These are phyloP conservation scores for Naegleria fowleri DNA, from an alignment of 208 protist species.

Conservation along the genomic window DNA sequence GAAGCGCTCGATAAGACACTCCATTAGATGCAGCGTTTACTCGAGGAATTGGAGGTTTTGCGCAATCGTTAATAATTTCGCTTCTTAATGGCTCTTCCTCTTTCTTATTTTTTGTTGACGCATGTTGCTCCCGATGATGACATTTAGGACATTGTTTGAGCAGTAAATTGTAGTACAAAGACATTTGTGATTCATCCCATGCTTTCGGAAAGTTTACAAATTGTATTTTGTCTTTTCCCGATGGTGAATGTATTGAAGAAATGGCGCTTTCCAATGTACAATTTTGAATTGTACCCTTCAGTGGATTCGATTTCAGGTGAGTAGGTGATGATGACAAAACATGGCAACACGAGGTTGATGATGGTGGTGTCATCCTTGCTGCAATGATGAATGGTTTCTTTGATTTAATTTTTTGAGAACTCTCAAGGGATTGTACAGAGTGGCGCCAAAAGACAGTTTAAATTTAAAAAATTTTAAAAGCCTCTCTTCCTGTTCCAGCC, in stretches of 20 bases:
- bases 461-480: too few relatives aligned
- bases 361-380: too few relatives aligned
- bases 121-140: not conserved
- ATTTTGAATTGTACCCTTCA: too few relatives aligned
- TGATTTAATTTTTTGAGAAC: too few relatives aligned
- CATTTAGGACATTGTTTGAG: not conserved
- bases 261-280: too few relatives aligned
- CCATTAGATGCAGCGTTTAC: not conserved
- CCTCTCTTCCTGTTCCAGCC: too few relatives aligned
- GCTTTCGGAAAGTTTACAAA: not conserved
- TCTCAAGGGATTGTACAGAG: too few relatives aligned
- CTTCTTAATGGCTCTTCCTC: not conserved
- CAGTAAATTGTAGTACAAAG: not conserved
- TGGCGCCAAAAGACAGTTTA: too few relatives aligned
- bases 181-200: not conserved
- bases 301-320: too few relatives aligned
- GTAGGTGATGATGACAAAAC: too few relatives aligned
- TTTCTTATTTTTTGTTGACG: not conserved
- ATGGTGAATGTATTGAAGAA: not conserved
- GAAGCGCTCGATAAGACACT: not conserved
- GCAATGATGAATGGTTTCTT: too few relatives aligned
- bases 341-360: too few relatives aligned
- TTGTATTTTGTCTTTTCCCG: not conserved
- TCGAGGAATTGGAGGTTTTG: not conserved
- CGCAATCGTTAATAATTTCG: not conserved